These are phyloP conservation scores for Prunus davidiana DNA, from an alignment of 306 rosid genomes.

Conservation along the genomic window DNA sequence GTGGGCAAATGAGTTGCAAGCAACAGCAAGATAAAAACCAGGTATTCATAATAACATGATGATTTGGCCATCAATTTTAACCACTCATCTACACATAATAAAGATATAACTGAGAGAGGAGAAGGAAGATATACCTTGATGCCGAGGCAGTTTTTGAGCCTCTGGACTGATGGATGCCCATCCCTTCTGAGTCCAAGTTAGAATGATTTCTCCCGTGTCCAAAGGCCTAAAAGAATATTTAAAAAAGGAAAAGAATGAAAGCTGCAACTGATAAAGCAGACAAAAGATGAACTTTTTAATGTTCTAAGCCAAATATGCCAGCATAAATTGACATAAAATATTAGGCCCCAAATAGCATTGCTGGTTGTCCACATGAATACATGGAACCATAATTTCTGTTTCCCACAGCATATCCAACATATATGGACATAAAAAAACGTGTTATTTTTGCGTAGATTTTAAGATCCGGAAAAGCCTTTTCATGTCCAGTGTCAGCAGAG, in stretches of 20 bases:
- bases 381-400: background rate
- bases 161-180: slow-evolving; percentile 39
- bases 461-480: too few species aligned
- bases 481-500: background rate
- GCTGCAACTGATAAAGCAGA: background rate
- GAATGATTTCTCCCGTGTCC: slow-evolving; percentile 40
- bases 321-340: background rate
- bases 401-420: background rate
- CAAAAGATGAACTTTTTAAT: background rate
- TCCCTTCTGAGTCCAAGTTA: slow-evolving; percentile 46
- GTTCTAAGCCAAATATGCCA: background rate
- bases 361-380: background rate
- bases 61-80: background rate
- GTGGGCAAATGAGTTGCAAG: background rate
- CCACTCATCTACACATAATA: background rate
- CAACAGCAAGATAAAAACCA: background rate
- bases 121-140: slow-evolving; percentile 46
- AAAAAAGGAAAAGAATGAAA: slow-evolving; percentile 4
- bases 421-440: background rate
- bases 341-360: background rate
- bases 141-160: slow-evolving; percentile 42
- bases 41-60: background rate
- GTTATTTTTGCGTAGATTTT: background rate
- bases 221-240: slow-evolving; percentile 43
- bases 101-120: background rate